Evolutionary conservation across 768 basidiomycete species (phyloP).

Genomic region (Floccularia luteovirens): DNA sequence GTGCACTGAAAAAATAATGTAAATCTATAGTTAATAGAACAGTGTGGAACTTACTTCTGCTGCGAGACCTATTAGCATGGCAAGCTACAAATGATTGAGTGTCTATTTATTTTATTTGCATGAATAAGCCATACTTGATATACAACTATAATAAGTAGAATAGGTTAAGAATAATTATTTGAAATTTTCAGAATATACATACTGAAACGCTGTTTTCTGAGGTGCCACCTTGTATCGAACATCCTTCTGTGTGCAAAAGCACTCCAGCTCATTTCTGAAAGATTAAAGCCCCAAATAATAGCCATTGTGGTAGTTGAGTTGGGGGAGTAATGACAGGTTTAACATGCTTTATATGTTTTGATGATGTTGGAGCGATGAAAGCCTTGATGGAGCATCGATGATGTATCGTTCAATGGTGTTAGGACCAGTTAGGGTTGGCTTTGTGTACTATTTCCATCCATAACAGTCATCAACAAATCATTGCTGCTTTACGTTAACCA

Average conservation of each 20-base stretch:
- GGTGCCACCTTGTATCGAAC: slow-evolving; percentile 22
- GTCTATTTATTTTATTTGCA: not conserved
- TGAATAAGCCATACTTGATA: not conserved
- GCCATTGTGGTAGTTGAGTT: slow-evolving; percentile 15
- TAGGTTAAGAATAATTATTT: not conserved
- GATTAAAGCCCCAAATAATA: slow-evolving; percentile 24
- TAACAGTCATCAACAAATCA: too few species aligned
- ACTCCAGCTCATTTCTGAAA: slow-evolving; percentile 24
- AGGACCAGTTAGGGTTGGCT: too few species aligned
- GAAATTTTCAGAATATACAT: slow-evolving; percentile 9
- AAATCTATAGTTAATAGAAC: not conserved
- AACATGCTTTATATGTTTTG: too few species aligned
- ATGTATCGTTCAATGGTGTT: too few species aligned
- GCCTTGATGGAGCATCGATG: too few species aligned
- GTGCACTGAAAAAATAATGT: slow-evolving; percentile 12
- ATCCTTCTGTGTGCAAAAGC: slow-evolving; percentile 21
- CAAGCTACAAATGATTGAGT: slow-evolving; percentile 3
- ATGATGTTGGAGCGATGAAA: too few species aligned
- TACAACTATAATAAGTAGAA: not conserved
- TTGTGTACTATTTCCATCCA: too few species aligned
- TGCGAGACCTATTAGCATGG: slow-evolving; percentile 22
- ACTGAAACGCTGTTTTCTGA: slow-evolving; percentile 24
- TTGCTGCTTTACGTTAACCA: too few species aligned
- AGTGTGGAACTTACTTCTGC: slow-evolving; percentile 17
- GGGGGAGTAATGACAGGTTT: too few species aligned